Conservation (phyloP, 2,329 filamentous ascomycete genomes). For the Aspergillus awamori region DNA sequence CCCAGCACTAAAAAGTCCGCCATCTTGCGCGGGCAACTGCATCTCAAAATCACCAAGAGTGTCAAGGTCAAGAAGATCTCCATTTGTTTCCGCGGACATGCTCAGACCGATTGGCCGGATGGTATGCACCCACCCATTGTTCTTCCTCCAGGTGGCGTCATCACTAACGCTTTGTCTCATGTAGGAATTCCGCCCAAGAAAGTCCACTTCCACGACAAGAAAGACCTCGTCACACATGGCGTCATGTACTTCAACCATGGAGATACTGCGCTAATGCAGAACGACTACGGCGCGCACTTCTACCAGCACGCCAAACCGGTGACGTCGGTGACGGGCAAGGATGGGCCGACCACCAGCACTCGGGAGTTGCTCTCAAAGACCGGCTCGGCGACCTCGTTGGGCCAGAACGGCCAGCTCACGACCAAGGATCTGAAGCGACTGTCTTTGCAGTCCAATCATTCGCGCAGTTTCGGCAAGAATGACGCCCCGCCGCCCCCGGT, state of each 20-base stretch:
- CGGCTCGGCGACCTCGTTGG: slow-evolving; percentile 45
- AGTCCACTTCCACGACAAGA: slow-evolving; percentile 78
- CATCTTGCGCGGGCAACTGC: slow-evolving; percentile 81
- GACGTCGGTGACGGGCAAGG: slow-evolving; percentile 33
- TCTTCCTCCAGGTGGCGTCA: not conserved
- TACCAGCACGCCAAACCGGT: slow-evolving; percentile 56
- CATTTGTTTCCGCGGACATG: slow-evolving; percentile 80
- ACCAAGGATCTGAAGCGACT: slow-evolving; percentile 63
- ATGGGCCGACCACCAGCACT: slow-evolving; percentile 35
- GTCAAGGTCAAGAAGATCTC: slow-evolving; percentile 91
- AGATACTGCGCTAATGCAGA: slow-evolving; percentile 53
- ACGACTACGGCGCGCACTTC: slow-evolving; percentile 64
- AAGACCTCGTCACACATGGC: slow-evolving; percentile 83
- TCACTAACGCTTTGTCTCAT: slow-evolving; percentile 6
- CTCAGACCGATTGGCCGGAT: slow-evolving; percentile 94
- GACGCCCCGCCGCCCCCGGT: slow-evolving; percentile 63
- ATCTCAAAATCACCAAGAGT: slow-evolving; percentile 81
- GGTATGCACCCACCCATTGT: slow-evolving; percentile 47
- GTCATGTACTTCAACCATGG: slow-evolving; percentile 83
- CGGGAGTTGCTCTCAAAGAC: slow-evolving; percentile 45
- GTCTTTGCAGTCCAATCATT: slow-evolving; percentile 78
- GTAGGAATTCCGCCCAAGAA: slow-evolving; percentile 83
- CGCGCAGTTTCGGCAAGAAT: slow-evolving; percentile 80
- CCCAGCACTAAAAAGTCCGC: slow-evolving; percentile 69
- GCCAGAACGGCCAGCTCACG: slow-evolving; percentile 46